Conservation (phyloP, 306 rosid species). For the Trifolium dubium region DNA sequence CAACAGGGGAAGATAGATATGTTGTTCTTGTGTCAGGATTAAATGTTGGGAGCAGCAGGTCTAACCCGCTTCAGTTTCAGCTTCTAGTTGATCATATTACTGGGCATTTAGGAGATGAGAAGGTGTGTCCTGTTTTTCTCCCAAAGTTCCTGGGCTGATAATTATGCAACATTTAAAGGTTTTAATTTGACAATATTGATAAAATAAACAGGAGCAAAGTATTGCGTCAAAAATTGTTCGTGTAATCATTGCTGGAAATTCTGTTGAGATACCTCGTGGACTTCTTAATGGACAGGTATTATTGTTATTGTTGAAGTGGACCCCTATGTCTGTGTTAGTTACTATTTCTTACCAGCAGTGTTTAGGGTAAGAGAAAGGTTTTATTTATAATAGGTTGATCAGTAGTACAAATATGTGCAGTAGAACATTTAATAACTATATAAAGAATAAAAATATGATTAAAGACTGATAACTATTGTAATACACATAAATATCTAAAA, state of each 20-base stretch:
- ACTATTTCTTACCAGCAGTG: conserved; percentile 14
- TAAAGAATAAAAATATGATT: neutral
- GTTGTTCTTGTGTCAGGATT: conserved; percentile 87
- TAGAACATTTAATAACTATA: conserved; percentile 1
- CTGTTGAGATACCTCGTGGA: conserved; percentile 71
- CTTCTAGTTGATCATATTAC: conserved; percentile 95
- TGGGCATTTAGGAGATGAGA: conserved; percentile 95
- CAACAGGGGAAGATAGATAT: conserved; percentile 84
- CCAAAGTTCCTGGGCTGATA: conserved; percentile 33
- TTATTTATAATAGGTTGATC: conserved; percentile 8
- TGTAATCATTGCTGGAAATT: conserved; percentile 86
- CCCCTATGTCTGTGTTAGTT: conserved; percentile 18
- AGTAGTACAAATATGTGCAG: neutral
- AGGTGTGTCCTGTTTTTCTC: conserved; percentile 56
- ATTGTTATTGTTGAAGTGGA: conserved; percentile 20
- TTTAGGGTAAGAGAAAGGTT: conserved; percentile 2
- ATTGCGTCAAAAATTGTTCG: conserved; percentile 86
- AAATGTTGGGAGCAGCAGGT: conserved; percentile 72
- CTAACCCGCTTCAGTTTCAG: conserved; percentile 91
- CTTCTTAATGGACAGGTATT: conserved; percentile 89
- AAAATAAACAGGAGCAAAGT: conserved; percentile 73
- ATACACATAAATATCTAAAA: conserved; percentile 2
- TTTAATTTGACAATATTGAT: conserved; percentile 43
- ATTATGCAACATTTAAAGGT: conserved; percentile 28
- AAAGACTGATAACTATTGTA: neutral